phyloP scores from a whole-genome alignment of 306 rosid genomes.

The Medicago arabica region DNA sequence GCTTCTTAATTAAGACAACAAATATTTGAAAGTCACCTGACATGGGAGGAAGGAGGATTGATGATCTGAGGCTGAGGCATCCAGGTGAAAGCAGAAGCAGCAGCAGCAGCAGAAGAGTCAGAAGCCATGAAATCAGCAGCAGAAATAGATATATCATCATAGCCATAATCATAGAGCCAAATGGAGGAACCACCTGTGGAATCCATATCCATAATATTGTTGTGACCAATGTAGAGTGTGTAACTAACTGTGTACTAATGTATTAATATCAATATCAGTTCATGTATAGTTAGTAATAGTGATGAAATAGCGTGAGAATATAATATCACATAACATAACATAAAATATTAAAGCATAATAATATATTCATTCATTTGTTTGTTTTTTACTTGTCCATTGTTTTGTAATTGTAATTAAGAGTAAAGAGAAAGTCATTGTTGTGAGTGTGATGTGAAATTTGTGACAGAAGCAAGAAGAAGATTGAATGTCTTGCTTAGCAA shows the following conservation, averaged over 20 bases:
- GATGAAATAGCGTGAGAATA: conserved; percentile 51
- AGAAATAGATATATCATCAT: conserved; percentile 50
- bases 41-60: conserved; percentile 53
- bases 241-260: not conserved
- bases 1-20: not conserved
- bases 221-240: not conserved
- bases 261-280: not conserved
- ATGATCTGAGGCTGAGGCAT: conserved; percentile 34
- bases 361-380: conserved; percentile 23
- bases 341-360: not conserved
- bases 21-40: conserved; percentile 45
- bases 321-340: conserved; percentile 15
- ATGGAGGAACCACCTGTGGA: conserved; percentile 46
- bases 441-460: conserved; percentile 15
- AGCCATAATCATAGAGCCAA: conserved; percentile 67
- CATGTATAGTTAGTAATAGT: not conserved
- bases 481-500: conserved; percentile 34
- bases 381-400: conserved; percentile 16
- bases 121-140: conserved; percentile 51
- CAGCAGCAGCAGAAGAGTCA: conserved; percentile 43
- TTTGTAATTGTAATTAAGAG: conserved; percentile 7
- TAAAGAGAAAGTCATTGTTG: conserved; percentile 38
- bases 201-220: conserved; percentile 59
- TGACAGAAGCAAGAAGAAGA: conserved; percentile 48
- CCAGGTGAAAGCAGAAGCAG: conserved; percentile 58